Evolutionary conservation across 257 asterid species (phyloP), one percentile per base, ranked within the genome.

Genomic region (Lavandula angustifolia): DNA sequence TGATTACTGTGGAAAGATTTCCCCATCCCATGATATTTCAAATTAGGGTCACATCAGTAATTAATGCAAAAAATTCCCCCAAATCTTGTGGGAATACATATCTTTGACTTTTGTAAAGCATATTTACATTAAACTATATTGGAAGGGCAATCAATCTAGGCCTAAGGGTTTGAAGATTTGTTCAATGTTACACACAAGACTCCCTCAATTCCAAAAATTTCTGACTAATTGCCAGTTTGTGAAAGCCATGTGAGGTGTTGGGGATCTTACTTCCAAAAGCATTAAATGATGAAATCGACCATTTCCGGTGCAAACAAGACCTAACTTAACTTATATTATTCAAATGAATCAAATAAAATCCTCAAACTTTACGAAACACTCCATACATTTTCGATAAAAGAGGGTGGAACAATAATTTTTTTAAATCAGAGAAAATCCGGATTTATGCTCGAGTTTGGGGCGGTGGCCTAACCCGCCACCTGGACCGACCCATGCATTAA

Each of bases 161-260:
- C n/a, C n/a, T n/a, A n/a, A n/a, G n/a, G 52, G 66, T 55, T 59
- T 58, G 69, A 72, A 54, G 37, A 31, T 34, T 54, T 73, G 34
- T 40, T 27, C 44, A 47, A 60, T 62, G 13, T 27, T 56, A 37
- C 17, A 51, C 31, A n/a, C 7, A 46, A 17, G 70, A 60, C 29
- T 40, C 46, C 60, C 62, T 55, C 7, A 62, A 51, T 54, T 33
- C 31, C 50, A 46, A 57, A 55, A 42, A 22, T 17, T 52, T 62
- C 38, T 43, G 70, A 68, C 57, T 66, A 66, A 60, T 37, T 71
- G 74, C 64, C 69, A 68, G 82, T 52, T 44, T 64, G 70, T 77
- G 83, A 71, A 72, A 58, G 80, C 81, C 92, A 87, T 78, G 92
- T 84, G 86, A 71, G 68, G 65, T 79, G 91, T 82, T 79, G 58